These are phyloP conservation scores for Meira nashicola DNA, from an alignment of 1,284 basidiomycete genomes.

Conservation along the genomic window DNA sequence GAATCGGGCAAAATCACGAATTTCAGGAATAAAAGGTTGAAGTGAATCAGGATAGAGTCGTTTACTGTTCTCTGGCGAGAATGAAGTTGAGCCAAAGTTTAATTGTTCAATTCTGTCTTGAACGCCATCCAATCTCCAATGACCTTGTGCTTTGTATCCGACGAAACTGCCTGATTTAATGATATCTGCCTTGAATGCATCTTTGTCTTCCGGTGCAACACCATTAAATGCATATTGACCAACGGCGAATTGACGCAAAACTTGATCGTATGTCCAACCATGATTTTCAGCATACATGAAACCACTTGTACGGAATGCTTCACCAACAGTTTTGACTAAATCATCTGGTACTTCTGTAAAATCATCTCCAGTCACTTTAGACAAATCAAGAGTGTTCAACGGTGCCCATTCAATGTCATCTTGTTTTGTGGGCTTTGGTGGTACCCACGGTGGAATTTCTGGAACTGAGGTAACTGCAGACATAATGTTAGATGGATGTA, in stretches of 20 bases:
- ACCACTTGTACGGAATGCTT: slow-evolving; percentile 40
- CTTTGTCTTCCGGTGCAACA: slow-evolving; percentile 40
- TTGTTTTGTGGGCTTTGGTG: slow-evolving; percentile 33
- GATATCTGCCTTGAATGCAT: slow-evolving; percentile 45
- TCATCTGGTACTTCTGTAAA: slow-evolving; percentile 35
- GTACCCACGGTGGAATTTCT: slow-evolving; percentile 40
- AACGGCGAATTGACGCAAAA: slow-evolving; percentile 49
- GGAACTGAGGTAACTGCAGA: background rate
- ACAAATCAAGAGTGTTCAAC: slow-evolving; percentile 45
- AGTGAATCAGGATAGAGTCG: slow-evolving; percentile 34
- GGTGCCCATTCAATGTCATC: slow-evolving; percentile 50
- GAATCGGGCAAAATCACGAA: slow-evolving; percentile 52
- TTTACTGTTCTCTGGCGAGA: slow-evolving; percentile 23
- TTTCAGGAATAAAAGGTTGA: slow-evolving; percentile 50
- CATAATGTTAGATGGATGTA: slow-evolving; percentile 19
- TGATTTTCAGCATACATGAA: slow-evolving; percentile 52
- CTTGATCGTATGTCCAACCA: slow-evolving; percentile 40
- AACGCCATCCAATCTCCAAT: slow-evolving; percentile 53
- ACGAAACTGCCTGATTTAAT: slow-evolving; percentile 41
- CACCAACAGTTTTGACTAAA: slow-evolving; percentile 38
- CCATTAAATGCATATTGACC: slow-evolving; percentile 48
- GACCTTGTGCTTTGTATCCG: slow-evolving; percentile 56
- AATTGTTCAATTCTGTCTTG: slow-evolving; percentile 55
- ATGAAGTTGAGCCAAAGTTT: slow-evolving; percentile 54
- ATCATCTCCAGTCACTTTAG: slow-evolving; percentile 37